Evolutionary conservation across 2,329 filamentous ascomycete genomes (phyloP).

Genomic region (Berkeleyomyces rouxiae): DNA sequence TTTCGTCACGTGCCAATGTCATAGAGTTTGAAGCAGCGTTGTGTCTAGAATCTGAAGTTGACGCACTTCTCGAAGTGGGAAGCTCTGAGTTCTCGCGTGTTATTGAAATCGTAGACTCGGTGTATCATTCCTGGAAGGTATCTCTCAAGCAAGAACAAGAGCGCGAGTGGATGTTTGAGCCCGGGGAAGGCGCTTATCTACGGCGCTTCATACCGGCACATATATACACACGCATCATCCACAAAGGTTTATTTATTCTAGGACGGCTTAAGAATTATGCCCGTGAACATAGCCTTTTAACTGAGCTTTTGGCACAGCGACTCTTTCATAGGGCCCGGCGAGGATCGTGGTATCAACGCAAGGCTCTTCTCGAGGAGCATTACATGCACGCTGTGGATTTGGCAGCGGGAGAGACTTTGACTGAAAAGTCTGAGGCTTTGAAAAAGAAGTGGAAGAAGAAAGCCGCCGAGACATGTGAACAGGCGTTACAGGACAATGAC

Average conservation of each 20-base stretch:
- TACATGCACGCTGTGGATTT: slow-evolving; percentile 54
- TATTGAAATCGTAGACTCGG: slow-evolving; percentile 51
- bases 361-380: slow-evolving; percentile 84
- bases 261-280: slow-evolving; percentile 68
- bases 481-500: slow-evolving; percentile 68
- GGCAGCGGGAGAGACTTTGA: slow-evolving; percentile 31
- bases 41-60: slow-evolving; percentile 63
- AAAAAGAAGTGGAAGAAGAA: slow-evolving; percentile 71
- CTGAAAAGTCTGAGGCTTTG: not conserved
- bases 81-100: slow-evolving; percentile 53
- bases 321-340: slow-evolving; percentile 74
- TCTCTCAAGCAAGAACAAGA: slow-evolving; percentile 65
- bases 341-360: slow-evolving; percentile 90
- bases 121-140: slow-evolving; percentile 66
- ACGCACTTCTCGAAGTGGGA: slow-evolving; percentile 65
- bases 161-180: slow-evolving; percentile 61
- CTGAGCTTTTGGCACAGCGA: slow-evolving; percentile 59
- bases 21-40: slow-evolving; percentile 83
- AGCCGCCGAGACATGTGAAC: slow-evolving; percentile 67
- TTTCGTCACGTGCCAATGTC: slow-evolving; percentile 54
- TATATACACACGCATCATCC: slow-evolving; percentile 82
- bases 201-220: slow-evolving; percentile 81
- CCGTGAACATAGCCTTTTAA: slow-evolving; percentile 57
- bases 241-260: slow-evolving; percentile 67
- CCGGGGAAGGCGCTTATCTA: slow-evolving; percentile 74